phyloP scores from a whole-genome alignment of 2,329 filamentous ascomycete genomes.

The Annulohypoxylon truncatum region DNA sequence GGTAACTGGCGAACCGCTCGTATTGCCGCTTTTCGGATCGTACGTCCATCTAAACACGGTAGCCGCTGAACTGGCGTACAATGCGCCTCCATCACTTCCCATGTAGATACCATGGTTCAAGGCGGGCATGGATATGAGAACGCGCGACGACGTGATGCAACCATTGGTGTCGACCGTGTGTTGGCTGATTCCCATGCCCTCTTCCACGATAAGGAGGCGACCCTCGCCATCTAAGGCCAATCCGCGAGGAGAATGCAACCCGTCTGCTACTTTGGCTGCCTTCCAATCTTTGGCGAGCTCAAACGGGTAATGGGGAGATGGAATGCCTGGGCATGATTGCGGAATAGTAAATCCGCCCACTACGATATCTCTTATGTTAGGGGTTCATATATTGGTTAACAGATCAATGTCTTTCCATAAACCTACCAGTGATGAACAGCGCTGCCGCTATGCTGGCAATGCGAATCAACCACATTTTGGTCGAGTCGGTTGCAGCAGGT shows the following conservation, averaged over 20 bases:
- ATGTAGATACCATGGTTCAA: conserved; percentile 59
- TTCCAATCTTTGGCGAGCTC: conserved; percentile 42
- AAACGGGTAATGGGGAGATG: conserved; percentile 33
- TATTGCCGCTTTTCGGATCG: conserved; percentile 57
- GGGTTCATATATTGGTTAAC: background rate
- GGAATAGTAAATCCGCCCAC: conserved; percentile 21
- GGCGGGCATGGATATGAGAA: conserved; percentile 35
- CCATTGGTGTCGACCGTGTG: conserved; percentile 43
- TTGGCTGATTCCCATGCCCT: conserved; percentile 45
- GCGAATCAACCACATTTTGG: conserved; percentile 4
- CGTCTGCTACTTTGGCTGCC: conserved; percentile 44
- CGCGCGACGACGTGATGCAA: conserved; percentile 43
- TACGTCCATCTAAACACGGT: conserved; percentile 68
- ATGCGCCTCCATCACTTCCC: conserved; percentile 50
- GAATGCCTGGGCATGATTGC: conserved; percentile 36
- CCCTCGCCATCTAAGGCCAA: conserved; percentile 42
- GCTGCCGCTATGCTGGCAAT: background rate
- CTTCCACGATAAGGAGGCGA: conserved; percentile 46
- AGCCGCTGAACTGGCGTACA: conserved; percentile 60
- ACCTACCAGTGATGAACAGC: conserved; percentile 13
- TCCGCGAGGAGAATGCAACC: conserved; percentile 43
- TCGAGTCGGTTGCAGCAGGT: background rate
- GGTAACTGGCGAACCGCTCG: conserved; percentile 50
- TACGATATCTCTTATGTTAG: background rate
- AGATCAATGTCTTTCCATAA: background rate